A percentile compares a stretch with the other conserved stretches of the same genome.
phyloP scores from a whole-genome alignment of 495 filamentous ascomycete genomes.

The Letharia columbiana region DNA sequence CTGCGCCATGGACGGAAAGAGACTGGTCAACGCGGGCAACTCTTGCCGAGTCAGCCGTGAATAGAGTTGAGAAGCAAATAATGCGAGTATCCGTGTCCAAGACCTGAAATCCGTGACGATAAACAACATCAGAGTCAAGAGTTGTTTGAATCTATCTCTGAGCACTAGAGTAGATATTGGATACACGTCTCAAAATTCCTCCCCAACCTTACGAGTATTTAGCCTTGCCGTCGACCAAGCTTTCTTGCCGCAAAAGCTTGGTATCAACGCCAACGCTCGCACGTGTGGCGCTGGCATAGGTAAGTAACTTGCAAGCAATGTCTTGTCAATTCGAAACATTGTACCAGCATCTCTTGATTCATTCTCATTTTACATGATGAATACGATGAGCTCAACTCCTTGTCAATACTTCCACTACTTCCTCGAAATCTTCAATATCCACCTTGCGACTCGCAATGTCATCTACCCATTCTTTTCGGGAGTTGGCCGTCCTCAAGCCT shows the following conservation, averaged over 20 bases:
- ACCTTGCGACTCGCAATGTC: slow-evolving; percentile 32
- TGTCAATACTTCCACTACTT: slow-evolving; percentile 25
- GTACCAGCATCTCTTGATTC: not conserved
- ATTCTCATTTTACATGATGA: not conserved
- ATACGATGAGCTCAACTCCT: not conserved
- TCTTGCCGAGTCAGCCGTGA: not conserved
- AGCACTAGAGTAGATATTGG: no score
- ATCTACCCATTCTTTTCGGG: slow-evolving; percentile 28
- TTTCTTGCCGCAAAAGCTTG: slow-evolving; percentile 6
- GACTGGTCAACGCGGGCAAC: not conserved
- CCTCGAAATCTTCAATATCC: slow-evolving; percentile 35
- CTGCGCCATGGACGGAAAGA: not conserved
- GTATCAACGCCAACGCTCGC: not conserved
- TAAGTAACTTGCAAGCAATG: no score
- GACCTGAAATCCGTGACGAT: not conserved
- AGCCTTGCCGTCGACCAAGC: not conserved
- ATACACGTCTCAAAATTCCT: not conserved
- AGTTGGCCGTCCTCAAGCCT: slow-evolving; percentile 19
- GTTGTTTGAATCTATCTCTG: not conserved
- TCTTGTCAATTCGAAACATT: no score
- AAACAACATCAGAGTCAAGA: not conserved
- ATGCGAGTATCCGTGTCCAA: not conserved
- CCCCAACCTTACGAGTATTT: no score
- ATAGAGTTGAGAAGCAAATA: not conserved
- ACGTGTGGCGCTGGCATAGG: no score